Base-by-base conservation (phyloP, 179 eudicot species). In the Silene noctiflora region DNA sequence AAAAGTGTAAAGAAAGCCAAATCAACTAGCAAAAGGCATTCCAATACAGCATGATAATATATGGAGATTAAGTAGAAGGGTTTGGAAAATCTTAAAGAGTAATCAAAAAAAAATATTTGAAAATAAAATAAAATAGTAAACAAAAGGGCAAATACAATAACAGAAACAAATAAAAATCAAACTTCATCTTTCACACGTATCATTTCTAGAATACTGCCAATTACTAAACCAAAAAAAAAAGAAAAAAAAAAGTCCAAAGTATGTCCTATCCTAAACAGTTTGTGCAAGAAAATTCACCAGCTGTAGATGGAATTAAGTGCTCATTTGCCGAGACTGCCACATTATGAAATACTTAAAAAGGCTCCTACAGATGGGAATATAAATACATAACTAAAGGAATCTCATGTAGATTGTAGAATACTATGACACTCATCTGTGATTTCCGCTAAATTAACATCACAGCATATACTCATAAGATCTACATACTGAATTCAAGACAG, bases 361-460 rank as follows among this genome's bases (percentile, higher is more conserved):
- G 58, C 58, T 51, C n/a, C n/a, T 51, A 51, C 19, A 51, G 58
- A 12, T 2, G 3, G 58, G 58, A 14, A 51, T 13, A 51, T 51
- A 51, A 51, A 51, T 51, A 51, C 59, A 17, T 17, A 55, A 55
- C 20, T 55, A 55, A 16, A 55, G 58, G 59, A 53, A 55, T 55
- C 59, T 21, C 46, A 12, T 27, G 31, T 35, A 59, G 31, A 59
- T 5, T 27, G 31, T 35, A 59, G 31, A 59, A 21, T 60, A 22
- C 29, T 73, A 60, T 68, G n/a, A 21, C 53, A 20, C 56, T 75
- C 78, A 27, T 73, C 53, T 35, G 10, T 11, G 48, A 42, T 39
- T 55, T 21, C 24, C 62, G 17, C 61, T 24, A 42, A 27, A 59
- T 29, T 60, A 69, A 17, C 79, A 46, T 59, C 11, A 59, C 44